Evolutionary conservation across 805 yeast species (phyloP).

Genomic region (Pichia nanzhaoensis): DNA sequence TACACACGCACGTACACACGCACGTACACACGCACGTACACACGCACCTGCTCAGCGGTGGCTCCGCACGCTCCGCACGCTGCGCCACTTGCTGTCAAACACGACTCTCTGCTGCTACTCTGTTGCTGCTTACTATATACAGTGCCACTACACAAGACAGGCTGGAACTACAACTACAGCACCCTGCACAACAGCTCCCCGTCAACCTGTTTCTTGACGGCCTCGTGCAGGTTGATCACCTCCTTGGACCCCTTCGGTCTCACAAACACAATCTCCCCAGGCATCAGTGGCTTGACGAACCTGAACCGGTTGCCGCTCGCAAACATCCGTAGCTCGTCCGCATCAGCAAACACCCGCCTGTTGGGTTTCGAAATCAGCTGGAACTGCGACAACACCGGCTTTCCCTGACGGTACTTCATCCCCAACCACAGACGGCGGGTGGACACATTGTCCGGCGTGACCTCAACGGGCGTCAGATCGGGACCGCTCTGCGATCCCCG

Average conservation of each 20-base stretch:
- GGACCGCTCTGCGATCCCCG: slow-evolving; percentile 85
- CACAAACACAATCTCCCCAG: slow-evolving; percentile 83
- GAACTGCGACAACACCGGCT: slow-evolving; percentile 68
- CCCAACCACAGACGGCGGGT: slow-evolving; percentile 89
- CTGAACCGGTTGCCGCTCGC: slow-evolving; percentile 73
- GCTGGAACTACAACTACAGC: slow-evolving; percentile 1
- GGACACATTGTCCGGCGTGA: slow-evolving; percentile 80
- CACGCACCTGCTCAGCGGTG: too few species aligned
- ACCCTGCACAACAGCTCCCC: slow-evolving; percentile 84
- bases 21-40: too few species aligned
- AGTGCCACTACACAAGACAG: background rate
- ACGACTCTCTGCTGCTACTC: too few species aligned
- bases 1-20: too few species aligned
- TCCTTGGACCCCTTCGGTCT: slow-evolving; percentile 40
- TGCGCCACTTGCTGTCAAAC: too few species aligned
- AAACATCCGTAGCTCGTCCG: slow-evolving; percentile 60
- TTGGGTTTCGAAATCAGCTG: slow-evolving; percentile 80
- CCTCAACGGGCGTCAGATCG: slow-evolving; percentile 64
- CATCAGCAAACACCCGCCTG: slow-evolving; percentile 57
- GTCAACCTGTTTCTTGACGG: slow-evolving; percentile 60
- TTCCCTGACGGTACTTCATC: slow-evolving; percentile 75
- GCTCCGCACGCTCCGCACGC: too few species aligned
- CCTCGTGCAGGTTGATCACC: slow-evolving; percentile 72
- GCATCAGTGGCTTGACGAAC: slow-evolving; percentile 71
- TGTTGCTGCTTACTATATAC: background rate